Conservation (phyloP, 306 rosid species). For the Senna tora region DNA sequence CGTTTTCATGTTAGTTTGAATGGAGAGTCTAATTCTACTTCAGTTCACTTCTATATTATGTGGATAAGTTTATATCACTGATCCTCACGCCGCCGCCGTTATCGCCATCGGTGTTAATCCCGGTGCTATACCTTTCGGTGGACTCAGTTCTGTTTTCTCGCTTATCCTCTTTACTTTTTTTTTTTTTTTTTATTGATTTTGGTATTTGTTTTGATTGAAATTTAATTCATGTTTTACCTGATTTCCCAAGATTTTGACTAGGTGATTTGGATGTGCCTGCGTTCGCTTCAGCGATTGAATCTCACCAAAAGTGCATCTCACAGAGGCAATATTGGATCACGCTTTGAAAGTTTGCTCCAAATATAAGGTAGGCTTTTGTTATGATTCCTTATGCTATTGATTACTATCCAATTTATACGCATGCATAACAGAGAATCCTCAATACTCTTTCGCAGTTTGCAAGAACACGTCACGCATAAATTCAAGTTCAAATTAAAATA, state of each 20-base stretch:
- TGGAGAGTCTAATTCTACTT: too few species aligned
- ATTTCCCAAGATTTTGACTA: constrained; percentile 13
- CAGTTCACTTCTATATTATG: too few species aligned
- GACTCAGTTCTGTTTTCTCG: constrained; percentile 63
- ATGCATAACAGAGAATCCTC: too few species aligned
- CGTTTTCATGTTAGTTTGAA: too few species aligned
- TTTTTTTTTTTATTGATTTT: not conserved
- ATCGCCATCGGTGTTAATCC: constrained; percentile 75
- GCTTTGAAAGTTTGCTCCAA: constrained; percentile 68
- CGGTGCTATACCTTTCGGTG: constrained; percentile 82
- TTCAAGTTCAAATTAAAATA: too few species aligned
- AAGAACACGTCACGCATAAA: too few species aligned
- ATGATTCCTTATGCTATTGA: too few species aligned
- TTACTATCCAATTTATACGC: too few species aligned
- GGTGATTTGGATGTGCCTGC: constrained; percentile 88
- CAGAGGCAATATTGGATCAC: constrained; percentile 59
- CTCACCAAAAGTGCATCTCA: constrained; percentile 87
- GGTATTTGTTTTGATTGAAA: not conserved
- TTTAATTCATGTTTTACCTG: not conserved
- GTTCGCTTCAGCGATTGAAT: constrained; percentile 83
- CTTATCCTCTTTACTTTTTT: not conserved
- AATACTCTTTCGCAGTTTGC: too few species aligned
- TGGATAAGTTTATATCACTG: too few species aligned
- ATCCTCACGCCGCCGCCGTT: constrained; percentile 82
- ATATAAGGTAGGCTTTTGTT: not conserved